Percentiles rank a stretch among this genome's conserved stretches.
Evolutionary conservation across 352 stramenopile genomes (phyloP).

Genomic region (Pythium plurisporium): DNA sequence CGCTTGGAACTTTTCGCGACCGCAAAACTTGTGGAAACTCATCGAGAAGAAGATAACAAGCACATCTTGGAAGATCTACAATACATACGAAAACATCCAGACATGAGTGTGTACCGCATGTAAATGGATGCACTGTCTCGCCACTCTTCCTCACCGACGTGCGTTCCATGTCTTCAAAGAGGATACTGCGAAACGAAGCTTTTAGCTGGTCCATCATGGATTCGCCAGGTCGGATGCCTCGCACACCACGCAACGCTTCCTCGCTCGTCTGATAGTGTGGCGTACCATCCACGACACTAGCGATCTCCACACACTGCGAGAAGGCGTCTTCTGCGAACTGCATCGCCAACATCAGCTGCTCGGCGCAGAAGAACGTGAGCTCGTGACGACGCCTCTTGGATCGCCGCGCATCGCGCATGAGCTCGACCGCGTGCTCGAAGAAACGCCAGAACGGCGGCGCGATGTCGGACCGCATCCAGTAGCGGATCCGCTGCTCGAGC

Average conservation of each 20-base stretch:
- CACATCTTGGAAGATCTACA: constrained; percentile 53
- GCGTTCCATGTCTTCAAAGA: constrained; percentile 45
- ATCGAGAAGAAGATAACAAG: constrained; percentile 68
- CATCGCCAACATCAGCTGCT: constrained; percentile 66
- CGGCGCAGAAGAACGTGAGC: constrained; percentile 43
- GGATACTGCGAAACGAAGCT: constrained; percentile 39
- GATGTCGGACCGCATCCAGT: constrained; percentile 62
- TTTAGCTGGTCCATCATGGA: constrained; percentile 54
- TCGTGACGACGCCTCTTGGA: constrained; percentile 25
- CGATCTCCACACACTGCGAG: constrained; percentile 57
- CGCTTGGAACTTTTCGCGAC: constrained; percentile 45
- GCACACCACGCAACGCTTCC: constrained; percentile 12
- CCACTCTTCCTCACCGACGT: too few relatives aligned
- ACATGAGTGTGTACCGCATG: too few relatives aligned
- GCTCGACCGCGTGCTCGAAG: constrained; percentile 29
- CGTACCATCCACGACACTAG: constrained; percentile 45
- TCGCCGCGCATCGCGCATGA: constrained; percentile 17
- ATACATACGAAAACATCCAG: not conserved
- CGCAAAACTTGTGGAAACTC: constrained; percentile 63
- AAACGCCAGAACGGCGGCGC: constrained; percentile 63
- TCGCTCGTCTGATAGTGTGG: constrained; percentile 2
- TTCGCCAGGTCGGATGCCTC: constrained; percentile 9
- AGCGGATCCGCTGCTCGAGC: constrained; percentile 54
- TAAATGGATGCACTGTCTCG: too few relatives aligned
- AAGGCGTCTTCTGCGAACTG: constrained; percentile 73